A percentile compares a stretch with the other conserved stretches of the same genome.
Evolutionary conservation across 2,329 filamentous ascomycete species (phyloP).

Genomic region (Fonsecaea pedrosoi): DNA sequence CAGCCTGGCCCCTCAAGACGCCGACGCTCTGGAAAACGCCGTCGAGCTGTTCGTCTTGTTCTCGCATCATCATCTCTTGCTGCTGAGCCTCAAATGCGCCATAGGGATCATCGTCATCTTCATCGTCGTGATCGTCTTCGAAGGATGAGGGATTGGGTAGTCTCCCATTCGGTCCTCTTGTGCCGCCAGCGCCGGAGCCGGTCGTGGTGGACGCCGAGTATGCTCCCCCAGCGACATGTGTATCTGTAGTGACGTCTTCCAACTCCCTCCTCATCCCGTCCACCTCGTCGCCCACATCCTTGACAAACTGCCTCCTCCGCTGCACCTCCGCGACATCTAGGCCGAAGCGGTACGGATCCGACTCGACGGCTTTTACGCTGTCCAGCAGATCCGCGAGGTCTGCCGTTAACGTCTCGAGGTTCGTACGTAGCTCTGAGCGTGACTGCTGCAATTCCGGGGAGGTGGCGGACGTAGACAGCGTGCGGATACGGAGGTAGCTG

Average conservation of each 20-base stretch:
- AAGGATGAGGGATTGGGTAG: conserved; percentile 38
- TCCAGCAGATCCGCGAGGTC: conserved; percentile 89
- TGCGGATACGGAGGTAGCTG: conserved; percentile 94
- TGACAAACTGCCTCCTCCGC: conserved; percentile 79
- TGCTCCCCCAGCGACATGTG: conserved; percentile 43
- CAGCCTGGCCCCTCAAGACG: conserved; percentile 85
- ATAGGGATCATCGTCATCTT: conserved; percentile 67
- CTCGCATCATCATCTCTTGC: conserved; percentile 88
- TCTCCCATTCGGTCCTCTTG: conserved; percentile 41
- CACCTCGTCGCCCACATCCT: conserved; percentile 87
- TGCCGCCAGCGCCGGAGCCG: conserved; percentile 48
- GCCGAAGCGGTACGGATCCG: conserved; percentile 84
- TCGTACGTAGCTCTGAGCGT: conserved; percentile 77
- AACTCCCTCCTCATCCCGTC: conserved; percentile 89
- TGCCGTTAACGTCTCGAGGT: conserved; percentile 74
- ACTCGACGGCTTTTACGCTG: conserved; percentile 85
- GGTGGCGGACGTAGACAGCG: conserved; percentile 71
- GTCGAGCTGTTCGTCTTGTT: conserved; percentile 92
- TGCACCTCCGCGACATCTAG: conserved; percentile 81
- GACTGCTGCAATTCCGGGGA: conserved; percentile 74
- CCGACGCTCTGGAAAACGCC: conserved; percentile 93
- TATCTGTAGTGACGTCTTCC: conserved; percentile 56
- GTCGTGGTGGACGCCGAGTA: background rate
- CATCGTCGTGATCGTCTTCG: conserved; percentile 51
- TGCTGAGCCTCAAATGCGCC: conserved; percentile 88